A percentile compares a stretch with the other conserved stretches of the same genome.
These are phyloP conservation scores for Nigrospora oryzae DNA, from an alignment of 2,329 filamentous ascomycete species.

Conservation along the genomic window DNA sequence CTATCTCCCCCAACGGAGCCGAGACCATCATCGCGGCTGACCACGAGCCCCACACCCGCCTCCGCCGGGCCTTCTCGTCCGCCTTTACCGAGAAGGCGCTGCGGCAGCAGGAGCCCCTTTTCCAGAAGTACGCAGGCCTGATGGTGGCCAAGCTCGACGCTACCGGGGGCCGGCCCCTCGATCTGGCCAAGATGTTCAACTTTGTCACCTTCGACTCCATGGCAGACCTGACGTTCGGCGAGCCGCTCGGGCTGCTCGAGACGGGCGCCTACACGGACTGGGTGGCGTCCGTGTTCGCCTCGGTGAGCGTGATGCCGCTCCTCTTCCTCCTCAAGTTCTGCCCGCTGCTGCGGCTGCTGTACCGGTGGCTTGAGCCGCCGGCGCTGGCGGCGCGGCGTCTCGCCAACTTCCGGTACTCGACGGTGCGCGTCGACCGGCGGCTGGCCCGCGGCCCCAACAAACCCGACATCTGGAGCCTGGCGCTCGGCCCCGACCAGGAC, in stretches of 20 bases:
- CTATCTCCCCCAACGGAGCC: background rate
- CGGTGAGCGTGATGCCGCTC: constrained; percentile 13
- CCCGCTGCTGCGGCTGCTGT: constrained; percentile 10
- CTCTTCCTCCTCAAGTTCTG: constrained; percentile 15
- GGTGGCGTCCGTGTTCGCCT: constrained; percentile 7
- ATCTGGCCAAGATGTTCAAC: constrained; percentile 12
- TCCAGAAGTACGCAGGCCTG: constrained; percentile 15
- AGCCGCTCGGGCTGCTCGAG: constrained; percentile 25
- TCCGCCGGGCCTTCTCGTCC: constrained; percentile 16
- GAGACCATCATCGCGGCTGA: constrained; percentile 7
- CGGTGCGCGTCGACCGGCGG: constrained; percentile 18
- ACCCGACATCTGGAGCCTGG: constrained; percentile 17
- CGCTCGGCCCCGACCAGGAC: constrained; percentile 6
- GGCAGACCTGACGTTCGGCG: constrained; percentile 32
- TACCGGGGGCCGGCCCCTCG: background rate
- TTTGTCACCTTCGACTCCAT: constrained; percentile 26
- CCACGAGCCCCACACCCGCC: constrained; percentile 8
- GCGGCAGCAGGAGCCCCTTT: constrained; percentile 22
- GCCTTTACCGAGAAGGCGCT: constrained; percentile 23
- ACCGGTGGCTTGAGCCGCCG: constrained; percentile 13
- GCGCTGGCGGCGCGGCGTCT: constrained; percentile 10
- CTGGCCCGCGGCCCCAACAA: constrained; percentile 13
- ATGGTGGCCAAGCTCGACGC: constrained; percentile 17
- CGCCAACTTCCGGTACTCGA: constrained; percentile 10
- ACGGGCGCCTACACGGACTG: constrained; percentile 12